Conservation (phyloP, 1,139 yeast species). For the Lodderomyces theae region DNA sequence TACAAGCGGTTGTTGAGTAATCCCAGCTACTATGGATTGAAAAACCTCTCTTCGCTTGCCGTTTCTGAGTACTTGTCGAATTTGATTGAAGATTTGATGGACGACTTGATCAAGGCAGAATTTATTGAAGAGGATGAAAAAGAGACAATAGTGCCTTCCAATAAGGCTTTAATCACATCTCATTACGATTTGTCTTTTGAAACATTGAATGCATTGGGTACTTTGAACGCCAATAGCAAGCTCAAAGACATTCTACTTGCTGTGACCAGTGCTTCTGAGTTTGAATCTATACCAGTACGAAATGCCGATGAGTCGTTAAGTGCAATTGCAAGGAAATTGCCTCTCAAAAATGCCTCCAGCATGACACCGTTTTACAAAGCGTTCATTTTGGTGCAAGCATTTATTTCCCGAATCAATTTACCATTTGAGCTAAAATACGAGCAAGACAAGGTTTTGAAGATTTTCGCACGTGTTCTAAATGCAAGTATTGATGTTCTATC, state of each 20-base stretch:
- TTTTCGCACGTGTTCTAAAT: constrained; percentile 56
- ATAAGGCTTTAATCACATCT: constrained; percentile 73
- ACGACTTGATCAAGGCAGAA: constrained; percentile 59
- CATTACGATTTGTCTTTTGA: constrained; percentile 63
- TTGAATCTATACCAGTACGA: constrained; percentile 61
- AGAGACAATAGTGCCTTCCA: constrained; percentile 50
- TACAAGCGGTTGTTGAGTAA: constrained; percentile 77
- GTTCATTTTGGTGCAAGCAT: constrained; percentile 76
- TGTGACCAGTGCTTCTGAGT: constrained; percentile 66
- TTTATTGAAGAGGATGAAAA: constrained; percentile 52
- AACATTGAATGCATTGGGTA: constrained; percentile 61
- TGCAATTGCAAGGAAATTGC: constrained; percentile 56
- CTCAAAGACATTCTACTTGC: constrained; percentile 65
- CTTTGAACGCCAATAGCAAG: constrained; percentile 55
- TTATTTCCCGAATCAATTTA: constrained; percentile 59
- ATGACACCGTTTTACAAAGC: constrained; percentile 66
- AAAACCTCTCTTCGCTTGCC: constrained; percentile 61
- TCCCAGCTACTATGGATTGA: constrained; percentile 84
- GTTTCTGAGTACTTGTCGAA: constrained; percentile 82
- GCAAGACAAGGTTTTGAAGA: constrained; percentile 45
- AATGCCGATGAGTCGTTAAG: constrained; percentile 54
- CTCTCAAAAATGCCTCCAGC: constrained; percentile 44
- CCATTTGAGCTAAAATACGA: constrained; percentile 56
- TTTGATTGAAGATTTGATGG: constrained; percentile 68
- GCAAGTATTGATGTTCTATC: constrained; percentile 76